These are phyloP conservation scores for Psilocybe cyanescens DNA, from an alignment of 768 basidiomycete genomes.

Conservation along the genomic window DNA sequence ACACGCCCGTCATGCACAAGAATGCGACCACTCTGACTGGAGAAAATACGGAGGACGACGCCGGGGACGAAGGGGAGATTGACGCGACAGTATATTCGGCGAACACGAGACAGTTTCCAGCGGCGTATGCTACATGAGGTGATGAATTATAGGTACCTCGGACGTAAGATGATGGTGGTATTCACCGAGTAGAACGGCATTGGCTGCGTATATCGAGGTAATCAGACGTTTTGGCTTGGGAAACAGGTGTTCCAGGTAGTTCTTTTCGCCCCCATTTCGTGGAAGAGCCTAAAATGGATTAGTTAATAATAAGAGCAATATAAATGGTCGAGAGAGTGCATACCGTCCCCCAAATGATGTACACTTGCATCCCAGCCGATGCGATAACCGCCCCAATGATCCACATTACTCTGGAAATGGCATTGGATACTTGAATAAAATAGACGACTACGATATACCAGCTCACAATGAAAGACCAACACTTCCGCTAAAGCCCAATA, in stretches of 20 bases:
- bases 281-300: conserved; percentile 48
- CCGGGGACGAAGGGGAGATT: conserved; percentile 17
- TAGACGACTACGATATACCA: not conserved
- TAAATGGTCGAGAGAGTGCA: conserved; percentile 11
- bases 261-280: conserved; percentile 68
- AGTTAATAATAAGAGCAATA: not conserved
- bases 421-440: not conserved
- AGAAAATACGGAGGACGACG: conserved; percentile 12
- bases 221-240: conserved; percentile 54
- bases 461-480: conserved; percentile 41
- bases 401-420: conserved; percentile 38
- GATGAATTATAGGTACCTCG: not conserved
- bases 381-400: conserved; percentile 41
- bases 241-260: conserved; percentile 66
- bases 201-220: conserved; percentile 59
- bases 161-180: not conserved
- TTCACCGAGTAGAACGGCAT: conserved; percentile 51
- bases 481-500: conserved; percentile 40
- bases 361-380: conserved; percentile 42
- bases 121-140: conserved; percentile 18
- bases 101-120: conserved; percentile 53
- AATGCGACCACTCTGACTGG: conserved; percentile 31
- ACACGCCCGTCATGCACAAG: conserved; percentile 33
- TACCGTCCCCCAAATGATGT: conserved; percentile 44
- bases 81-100: conserved; percentile 49